Percentiles rank a stretch among this genome's conserved stretches.
Conservation (phyloP, 2,329 filamentous ascomycete species). For the Cryphonectria japonica region DNA sequence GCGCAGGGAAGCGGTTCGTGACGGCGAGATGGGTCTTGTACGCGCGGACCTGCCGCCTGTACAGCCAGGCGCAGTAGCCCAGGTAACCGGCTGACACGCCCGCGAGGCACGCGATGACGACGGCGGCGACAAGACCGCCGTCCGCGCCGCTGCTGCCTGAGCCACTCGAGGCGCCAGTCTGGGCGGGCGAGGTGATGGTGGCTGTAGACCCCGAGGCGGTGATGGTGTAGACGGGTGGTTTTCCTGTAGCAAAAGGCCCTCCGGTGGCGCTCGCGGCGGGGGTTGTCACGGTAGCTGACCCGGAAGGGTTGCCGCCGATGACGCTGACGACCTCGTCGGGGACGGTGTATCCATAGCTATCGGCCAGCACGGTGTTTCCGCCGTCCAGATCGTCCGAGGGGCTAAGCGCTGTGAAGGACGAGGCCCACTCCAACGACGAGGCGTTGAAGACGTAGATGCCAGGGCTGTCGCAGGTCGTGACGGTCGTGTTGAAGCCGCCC, state of each 20-base stretch:
- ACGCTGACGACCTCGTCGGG: conserved; percentile 63
- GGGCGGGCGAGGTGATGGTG: conserved; percentile 45
- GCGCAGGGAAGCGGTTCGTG: conserved; percentile 53
- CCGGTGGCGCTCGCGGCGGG: conserved; percentile 66
- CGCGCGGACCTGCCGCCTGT: conserved; percentile 69
- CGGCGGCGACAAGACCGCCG: conserved; percentile 49
- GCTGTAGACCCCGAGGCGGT: conserved; percentile 54
- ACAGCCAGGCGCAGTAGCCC: conserved; percentile 74
- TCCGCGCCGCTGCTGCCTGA: neutral
- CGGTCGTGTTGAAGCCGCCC: conserved; percentile 68
- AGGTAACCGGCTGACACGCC: conserved; percentile 66
- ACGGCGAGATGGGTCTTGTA: conserved; percentile 73
- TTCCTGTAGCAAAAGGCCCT: conserved; percentile 73
- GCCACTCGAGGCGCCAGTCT: conserved; percentile 40
- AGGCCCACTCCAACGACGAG: conserved; percentile 65
- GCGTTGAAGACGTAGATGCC: conserved; percentile 77
- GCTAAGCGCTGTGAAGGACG: conserved; percentile 62
- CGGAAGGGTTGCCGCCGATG: conserved; percentile 37
- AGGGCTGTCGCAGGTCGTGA: conserved; percentile 66
- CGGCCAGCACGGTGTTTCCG: conserved; percentile 57
- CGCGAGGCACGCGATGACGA: conserved; percentile 67
- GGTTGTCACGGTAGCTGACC: conserved; percentile 63
- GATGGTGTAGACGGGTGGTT: conserved; percentile 70
- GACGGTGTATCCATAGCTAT: conserved; percentile 68
- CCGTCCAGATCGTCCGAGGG: conserved; percentile 50